Evolutionary conservation across 345 rosid species (phyloP).

Genomic region (Angophora floribunda): DNA sequence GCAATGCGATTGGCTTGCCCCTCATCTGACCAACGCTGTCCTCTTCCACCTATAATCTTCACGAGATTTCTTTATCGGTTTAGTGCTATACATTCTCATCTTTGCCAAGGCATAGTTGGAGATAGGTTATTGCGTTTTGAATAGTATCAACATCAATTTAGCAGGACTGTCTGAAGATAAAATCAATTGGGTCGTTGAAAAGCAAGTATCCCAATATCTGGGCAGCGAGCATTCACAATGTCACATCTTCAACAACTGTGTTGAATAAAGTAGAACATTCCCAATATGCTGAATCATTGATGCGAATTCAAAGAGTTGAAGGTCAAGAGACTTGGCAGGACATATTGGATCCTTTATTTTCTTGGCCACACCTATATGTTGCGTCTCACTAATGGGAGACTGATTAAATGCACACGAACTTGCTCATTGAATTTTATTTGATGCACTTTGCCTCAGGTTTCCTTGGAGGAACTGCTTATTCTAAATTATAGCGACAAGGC

Average conservation of each 20-base stretch:
- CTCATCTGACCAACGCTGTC: not conserved
- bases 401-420: no score
- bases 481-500: no score
- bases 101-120: not conserved
- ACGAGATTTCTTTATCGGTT: not conserved
- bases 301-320: not conserved
- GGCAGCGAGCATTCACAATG: not conserved
- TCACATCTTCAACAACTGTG: not conserved
- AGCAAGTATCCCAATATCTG: not conserved
- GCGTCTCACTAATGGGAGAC: no score
- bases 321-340: not conserved
- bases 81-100: not conserved
- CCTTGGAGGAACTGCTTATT: no score
- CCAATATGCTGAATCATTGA: not conserved
- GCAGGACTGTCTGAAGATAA: not conserved
- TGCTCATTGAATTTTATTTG: no score
- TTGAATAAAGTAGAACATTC: not conserved
- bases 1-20: not conserved
- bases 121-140: not conserved
- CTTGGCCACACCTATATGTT: no score
- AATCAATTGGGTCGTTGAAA: not conserved
- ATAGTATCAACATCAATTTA: not conserved
- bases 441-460: no score
- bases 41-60: not conserved
- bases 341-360: no score